Evolutionary conservation across 768 basidiomycete species (phyloP).

Genomic region (Vararia minispora): DNA sequence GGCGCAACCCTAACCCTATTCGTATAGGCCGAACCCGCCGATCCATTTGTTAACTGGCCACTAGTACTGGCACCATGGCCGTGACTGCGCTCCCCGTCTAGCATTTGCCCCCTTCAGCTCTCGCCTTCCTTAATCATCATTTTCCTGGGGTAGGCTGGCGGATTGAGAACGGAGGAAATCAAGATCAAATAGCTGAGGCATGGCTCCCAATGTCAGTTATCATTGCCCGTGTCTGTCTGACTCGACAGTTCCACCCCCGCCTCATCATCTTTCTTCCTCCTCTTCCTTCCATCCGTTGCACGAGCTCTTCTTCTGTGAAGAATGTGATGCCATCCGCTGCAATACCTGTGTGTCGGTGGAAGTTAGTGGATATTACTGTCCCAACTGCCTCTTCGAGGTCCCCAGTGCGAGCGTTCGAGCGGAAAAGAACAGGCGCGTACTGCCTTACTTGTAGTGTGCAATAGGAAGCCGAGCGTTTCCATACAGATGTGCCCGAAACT

Average conservation of each 20-base stretch:
- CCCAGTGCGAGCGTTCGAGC: constrained; percentile 96
- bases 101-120: no score
- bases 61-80: no score
- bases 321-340: constrained; percentile 93
- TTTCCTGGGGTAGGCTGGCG: no score
- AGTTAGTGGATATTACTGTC: constrained; percentile 96
- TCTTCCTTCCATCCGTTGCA: constrained; percentile 77
- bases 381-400: constrained; percentile 96
- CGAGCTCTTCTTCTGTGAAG: constrained; percentile 92
- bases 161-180: no score
- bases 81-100: no score
- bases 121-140: no score
- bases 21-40: no score
- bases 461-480: constrained; percentile 1
- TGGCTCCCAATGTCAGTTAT: constrained; percentile 42
- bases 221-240: constrained; percentile 66
- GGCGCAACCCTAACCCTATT: no score
- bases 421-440: constrained; percentile 82
- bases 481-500: constrained; percentile 89
- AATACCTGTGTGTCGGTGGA: constrained; percentile 87
- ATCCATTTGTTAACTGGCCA: no score
- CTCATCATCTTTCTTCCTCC: constrained; percentile 65
- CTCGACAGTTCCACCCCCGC: constrained; percentile 55
- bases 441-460: neutral
- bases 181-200: no score